These are phyloP conservation scores for Mucor sp. DNA, from an alignment of 371 early-diverging fungal genomes.

Conservation along the genomic window DNA sequence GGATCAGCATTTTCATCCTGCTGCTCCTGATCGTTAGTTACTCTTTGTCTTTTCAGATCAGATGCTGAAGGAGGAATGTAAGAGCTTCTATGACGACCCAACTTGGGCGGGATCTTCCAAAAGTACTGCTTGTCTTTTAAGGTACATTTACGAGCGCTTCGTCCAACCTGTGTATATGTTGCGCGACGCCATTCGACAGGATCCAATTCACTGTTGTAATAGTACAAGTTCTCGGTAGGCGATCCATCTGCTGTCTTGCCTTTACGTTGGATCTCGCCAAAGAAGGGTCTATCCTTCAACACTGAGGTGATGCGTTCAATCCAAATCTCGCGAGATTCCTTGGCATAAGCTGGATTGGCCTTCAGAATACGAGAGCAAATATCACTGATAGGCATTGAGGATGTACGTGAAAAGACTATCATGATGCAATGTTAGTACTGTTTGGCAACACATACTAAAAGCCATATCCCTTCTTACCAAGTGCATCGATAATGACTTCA, in stretches of 20 bases:
- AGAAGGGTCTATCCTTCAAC: slow-evolving; percentile 44
- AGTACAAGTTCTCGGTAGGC: slow-evolving; percentile 62
- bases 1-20: slow-evolving; percentile 17
- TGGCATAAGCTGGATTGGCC: slow-evolving; percentile 36
- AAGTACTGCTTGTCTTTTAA: slow-evolving; percentile 70
- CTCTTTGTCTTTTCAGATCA: slow-evolving; percentile 14
- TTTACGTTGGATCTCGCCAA: slow-evolving; percentile 64
- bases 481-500: slow-evolving; percentile 50
- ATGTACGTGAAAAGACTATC: slow-evolving; percentile 48
- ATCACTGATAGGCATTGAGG: slow-evolving; percentile 53
- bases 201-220: slow-evolving; percentile 62
- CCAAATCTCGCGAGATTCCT: slow-evolving; percentile 40
- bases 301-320: slow-evolving; percentile 36
- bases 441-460: too few species aligned
- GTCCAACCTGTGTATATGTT: slow-evolving; percentile 57
- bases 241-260: slow-evolving; percentile 69
- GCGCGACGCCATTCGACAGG: slow-evolving; percentile 58
- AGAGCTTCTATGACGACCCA: slow-evolving; percentile 53
- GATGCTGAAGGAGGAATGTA: slow-evolving; percentile 51
- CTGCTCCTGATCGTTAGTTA: background rate
- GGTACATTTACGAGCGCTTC: slow-evolving; percentile 68
- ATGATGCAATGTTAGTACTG: background rate
- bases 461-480: slow-evolving; percentile 27
- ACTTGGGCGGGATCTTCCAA: slow-evolving; percentile 67
- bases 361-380: slow-evolving; percentile 51